Percentiles rank a stretch among this genome's conserved stretches.
Conservation (phyloP, 768 basidiomycete genomes). For the Trametes coccinea region DNA sequence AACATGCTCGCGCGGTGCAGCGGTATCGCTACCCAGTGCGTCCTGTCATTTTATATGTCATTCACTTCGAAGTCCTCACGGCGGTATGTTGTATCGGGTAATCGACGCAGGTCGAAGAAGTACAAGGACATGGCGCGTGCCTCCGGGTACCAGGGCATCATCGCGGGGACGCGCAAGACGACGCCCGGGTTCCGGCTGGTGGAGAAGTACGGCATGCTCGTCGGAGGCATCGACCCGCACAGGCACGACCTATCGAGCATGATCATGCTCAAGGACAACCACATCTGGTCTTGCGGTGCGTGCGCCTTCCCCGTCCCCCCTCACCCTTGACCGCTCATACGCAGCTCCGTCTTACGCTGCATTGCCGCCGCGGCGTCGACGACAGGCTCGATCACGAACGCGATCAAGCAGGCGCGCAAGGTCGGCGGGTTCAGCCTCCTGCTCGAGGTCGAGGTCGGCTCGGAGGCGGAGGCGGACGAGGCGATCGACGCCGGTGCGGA, state of each 20-base stretch:
- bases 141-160: constrained; percentile 80
- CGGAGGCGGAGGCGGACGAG: constrained; percentile 90
- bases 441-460: constrained; percentile 91
- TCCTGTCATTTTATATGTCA: not conserved
- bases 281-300: constrained; percentile 94
- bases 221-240: constrained; percentile 95
- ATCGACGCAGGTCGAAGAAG: constrained; percentile 64
- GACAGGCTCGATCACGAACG: constrained; percentile 87
- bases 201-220: constrained; percentile 98
- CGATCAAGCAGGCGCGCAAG: constrained; percentile 79
- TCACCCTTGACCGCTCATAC: not conserved
- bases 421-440: constrained; percentile 91
- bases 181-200: constrained; percentile 96
- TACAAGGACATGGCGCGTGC: constrained; percentile 77
- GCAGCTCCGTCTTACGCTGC: not conserved
- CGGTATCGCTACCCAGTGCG: constrained; percentile 93
- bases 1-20: constrained; percentile 94
- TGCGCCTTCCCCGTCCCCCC: constrained; percentile 4
- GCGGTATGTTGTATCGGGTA: not conserved
- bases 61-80: not conserved
- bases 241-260: constrained; percentile 96
- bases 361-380: not conserved
- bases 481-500: constrained; percentile 97
- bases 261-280: constrained; percentile 99
- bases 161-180: constrained; percentile 97